Evolutionary conservation across 768 basidiomycete genomes (phyloP).

Genomic region (Phlebiopsis flavidoalba): DNA sequence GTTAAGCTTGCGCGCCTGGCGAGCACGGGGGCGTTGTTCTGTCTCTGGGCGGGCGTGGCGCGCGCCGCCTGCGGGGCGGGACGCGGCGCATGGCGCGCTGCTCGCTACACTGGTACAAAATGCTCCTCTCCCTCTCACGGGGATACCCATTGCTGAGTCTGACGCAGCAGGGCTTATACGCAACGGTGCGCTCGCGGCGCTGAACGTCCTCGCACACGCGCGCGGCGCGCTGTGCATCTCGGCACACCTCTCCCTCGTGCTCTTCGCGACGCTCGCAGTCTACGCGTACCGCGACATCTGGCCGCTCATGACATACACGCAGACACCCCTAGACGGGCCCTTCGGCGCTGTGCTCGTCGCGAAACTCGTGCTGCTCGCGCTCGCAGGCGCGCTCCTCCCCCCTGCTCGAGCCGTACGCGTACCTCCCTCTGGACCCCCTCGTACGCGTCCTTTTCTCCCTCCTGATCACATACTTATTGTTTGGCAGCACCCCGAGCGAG

Average conservation of each 20-base stretch:
- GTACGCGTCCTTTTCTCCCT: neutral
- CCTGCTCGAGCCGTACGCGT: slow-evolving; percentile 36
- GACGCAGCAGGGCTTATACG: slow-evolving; percentile 1
- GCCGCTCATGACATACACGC: slow-evolving; percentile 48
- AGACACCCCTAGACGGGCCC: slow-evolving; percentile 37
- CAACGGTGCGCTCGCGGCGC: slow-evolving; percentile 8
- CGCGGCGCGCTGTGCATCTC: slow-evolving; percentile 17
- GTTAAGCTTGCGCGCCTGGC: too few relatives aligned
- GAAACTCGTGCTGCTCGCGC: slow-evolving; percentile 38
- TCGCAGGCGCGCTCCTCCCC: slow-evolving; percentile 43
- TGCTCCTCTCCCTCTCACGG: too few relatives aligned
- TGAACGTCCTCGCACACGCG: slow-evolving; percentile 10
- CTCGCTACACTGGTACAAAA: too few relatives aligned
- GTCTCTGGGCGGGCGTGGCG: too few relatives aligned
- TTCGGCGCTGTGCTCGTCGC: slow-evolving; percentile 47
- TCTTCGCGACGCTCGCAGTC: slow-evolving; percentile 39
- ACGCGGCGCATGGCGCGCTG: too few relatives aligned
- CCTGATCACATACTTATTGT: neutral
- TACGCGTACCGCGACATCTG: slow-evolving; percentile 52
- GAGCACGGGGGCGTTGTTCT: too few relatives aligned
- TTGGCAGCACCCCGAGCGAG: neutral
- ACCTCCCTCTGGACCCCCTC: slow-evolving; percentile 7
- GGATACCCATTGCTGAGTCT: too few relatives aligned
- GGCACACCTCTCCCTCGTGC: slow-evolving; percentile 42
- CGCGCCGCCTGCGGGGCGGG: too few relatives aligned